Evolutionary conservation across 2,329 filamentous ascomycete genomes (phyloP), one percentile per base, ranked within the genome.

Genomic region (Penicillium expansum): DNA sequence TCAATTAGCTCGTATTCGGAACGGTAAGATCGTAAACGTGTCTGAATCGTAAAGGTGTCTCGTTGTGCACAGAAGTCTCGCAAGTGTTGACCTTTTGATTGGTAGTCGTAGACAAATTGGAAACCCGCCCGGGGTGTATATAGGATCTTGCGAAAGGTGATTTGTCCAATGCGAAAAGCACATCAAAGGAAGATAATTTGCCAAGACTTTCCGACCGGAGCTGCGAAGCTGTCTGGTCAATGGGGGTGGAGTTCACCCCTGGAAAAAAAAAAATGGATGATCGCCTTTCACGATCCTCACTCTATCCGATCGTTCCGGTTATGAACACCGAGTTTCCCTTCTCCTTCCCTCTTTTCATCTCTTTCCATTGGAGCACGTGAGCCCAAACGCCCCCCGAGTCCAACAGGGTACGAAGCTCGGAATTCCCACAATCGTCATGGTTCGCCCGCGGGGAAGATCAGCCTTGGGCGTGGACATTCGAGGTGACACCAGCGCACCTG

Each of bases 391-490:
- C 37, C 37, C 14, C n/a, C 43, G 1, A 35, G 30, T 45, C 43
- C 16, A 44, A 45, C 22, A 47, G 30, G 18, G 18, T 32, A 45
- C n/a, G 6, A 16, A 45, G 44, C 29, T 47, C 27, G 27, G 24
- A 14, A 16, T 47, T 47, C 18, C 18, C 24, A 45, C 18, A 35
- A 14, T 45, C 41, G 18, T 41, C 44, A 77, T 77, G 76, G 67
- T 68, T 61, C 75, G 76, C 57, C 69, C 73, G 49, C 72, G 76
- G 59, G 71, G 76, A 63, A 73, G 70, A 55, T 78, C 77, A 27
- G 78, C 75, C 59, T 69, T 80, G 54, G 77, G 77, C 53, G 77
- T 69, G 57, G 77, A 79, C 58, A 78, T 79, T 59, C 73, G 75
- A 56, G 77, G 77, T 42, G 77, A 79, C 61, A 80, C 77, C 38